These are phyloP conservation scores for Scutellaria galericulata DNA, from an alignment of 257 asterid genomes.

Conservation along the genomic window DNA sequence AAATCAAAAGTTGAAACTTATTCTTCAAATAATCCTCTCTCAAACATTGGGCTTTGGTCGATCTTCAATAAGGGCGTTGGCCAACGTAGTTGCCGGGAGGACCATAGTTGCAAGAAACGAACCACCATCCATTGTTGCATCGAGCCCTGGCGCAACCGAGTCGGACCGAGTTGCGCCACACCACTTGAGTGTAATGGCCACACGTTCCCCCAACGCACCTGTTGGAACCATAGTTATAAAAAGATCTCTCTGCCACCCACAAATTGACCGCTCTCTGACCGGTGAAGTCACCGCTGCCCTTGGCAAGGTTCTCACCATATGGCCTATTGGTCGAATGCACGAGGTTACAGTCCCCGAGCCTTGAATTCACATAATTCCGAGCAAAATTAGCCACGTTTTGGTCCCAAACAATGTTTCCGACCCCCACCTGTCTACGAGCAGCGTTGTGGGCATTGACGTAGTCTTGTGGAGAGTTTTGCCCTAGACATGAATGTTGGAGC, in stretches of 20 bases:
- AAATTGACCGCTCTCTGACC: constrained; percentile 39
- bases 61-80: constrained; percentile 44
- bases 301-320: constrained; percentile 55
- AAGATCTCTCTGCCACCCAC: constrained; percentile 48
- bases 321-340: constrained; percentile 44
- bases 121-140: constrained; percentile 45
- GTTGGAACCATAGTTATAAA: constrained; percentile 42
- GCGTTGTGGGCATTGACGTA: constrained; percentile 49
- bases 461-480: constrained; percentile 49
- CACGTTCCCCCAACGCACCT: constrained; percentile 40
- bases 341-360: constrained; percentile 48
- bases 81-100: constrained; percentile 49
- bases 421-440: constrained; percentile 48
- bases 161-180: constrained; percentile 48
- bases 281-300: constrained; percentile 35
- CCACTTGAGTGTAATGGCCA: constrained; percentile 57
- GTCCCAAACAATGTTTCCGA: constrained; percentile 53
- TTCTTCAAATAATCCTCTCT: too few species aligned
- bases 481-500: constrained; percentile 27
- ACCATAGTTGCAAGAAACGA: constrained; percentile 51
- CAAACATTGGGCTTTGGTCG: background rate
- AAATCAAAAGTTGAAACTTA: background rate
- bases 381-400: constrained; percentile 48
- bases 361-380: constrained; percentile 42
- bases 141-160: constrained; percentile 48